Evolutionary conservation across 371 early-diverging fungal genomes (phyloP).

Genomic region (Haplosporangium sp.): DNA sequence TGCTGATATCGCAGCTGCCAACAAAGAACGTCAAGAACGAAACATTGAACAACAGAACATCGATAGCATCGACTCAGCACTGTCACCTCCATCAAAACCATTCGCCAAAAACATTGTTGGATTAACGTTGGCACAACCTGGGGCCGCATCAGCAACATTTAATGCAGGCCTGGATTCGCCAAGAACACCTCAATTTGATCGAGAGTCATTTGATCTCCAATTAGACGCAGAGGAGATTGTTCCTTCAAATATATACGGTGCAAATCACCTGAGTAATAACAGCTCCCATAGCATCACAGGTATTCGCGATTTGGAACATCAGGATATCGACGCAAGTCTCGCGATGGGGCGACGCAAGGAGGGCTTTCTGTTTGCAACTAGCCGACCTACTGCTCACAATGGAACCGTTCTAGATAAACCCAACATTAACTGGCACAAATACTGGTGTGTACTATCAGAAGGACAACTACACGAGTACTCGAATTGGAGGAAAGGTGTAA

Average conservation of each 20-base stretch:
- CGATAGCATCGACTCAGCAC: neutral
- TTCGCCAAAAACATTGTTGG: neutral
- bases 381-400: constrained; percentile 61
- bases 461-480: constrained; percentile 81
- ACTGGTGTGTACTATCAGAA: constrained; percentile 83
- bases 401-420: constrained; percentile 36
- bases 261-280: neutral
- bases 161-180: constrained; percentile 20
- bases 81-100: neutral
- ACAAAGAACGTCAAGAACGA: constrained; percentile 11
- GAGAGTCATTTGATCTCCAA: constrained; percentile 14
- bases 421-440: constrained; percentile 57
- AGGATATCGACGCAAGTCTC: constrained; percentile 59
- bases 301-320: constrained; percentile 73
- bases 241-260: constrained; percentile 10
- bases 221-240: constrained; percentile 2
- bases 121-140: constrained; percentile 4
- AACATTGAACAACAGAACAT: neutral
- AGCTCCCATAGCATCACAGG: constrained; percentile 64
- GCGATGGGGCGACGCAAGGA: constrained; percentile 68
- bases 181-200: constrained; percentile 4
- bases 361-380: constrained; percentile 74
- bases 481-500: constrained; percentile 75
- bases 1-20: constrained; percentile 31
- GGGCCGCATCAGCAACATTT: constrained; percentile 5